These are phyloP conservation scores for Striga hermonthica DNA, from an alignment of 305 asterid species.

Conservation along the genomic window DNA sequence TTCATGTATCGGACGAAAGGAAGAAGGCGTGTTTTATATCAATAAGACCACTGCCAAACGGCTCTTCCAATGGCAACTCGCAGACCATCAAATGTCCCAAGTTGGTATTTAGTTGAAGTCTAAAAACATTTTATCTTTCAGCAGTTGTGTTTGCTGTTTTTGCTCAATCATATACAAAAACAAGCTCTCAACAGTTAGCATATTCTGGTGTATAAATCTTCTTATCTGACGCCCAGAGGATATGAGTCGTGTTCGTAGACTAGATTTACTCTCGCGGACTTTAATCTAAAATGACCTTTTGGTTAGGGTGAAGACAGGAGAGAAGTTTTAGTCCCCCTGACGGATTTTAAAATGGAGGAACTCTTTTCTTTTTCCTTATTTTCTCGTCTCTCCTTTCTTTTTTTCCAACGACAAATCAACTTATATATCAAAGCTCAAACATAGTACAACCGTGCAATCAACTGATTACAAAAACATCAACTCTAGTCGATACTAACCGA, in stretches of 20 bases:
- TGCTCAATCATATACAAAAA: not conserved
- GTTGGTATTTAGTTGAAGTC: conserved; percentile 37
- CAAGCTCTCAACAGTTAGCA: not conserved
- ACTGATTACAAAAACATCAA: too few relatives aligned
- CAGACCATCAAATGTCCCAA: conserved; percentile 36
- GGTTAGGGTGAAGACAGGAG: too few relatives aligned
- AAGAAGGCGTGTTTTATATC: conserved; percentile 40
- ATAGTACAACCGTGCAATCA: too few relatives aligned
- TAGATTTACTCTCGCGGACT: conserved; percentile 6
- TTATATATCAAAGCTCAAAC: too few relatives aligned
- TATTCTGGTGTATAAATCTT: conserved; percentile 2
- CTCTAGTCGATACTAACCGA: too few relatives aligned
- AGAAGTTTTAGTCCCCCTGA: too few relatives aligned
- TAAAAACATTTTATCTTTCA: conserved; percentile 4
- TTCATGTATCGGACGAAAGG: conserved; percentile 49
- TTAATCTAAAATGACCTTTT: not conserved
- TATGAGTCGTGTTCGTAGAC: conserved; percentile 17
- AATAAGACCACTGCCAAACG: conserved; percentile 28
- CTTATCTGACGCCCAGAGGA: conserved; percentile 29
- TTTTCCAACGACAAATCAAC: too few relatives aligned
- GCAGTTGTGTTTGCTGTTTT: conserved; percentile 14
- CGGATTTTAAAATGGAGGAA: too few relatives aligned
- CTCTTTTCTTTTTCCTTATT: too few relatives aligned
- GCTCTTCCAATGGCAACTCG: conserved; percentile 30
- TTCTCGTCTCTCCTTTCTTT: too few relatives aligned